phyloP scores from a whole-genome alignment of 176 grass and related monocot species.

The Oropetium thomaeum region DNA sequence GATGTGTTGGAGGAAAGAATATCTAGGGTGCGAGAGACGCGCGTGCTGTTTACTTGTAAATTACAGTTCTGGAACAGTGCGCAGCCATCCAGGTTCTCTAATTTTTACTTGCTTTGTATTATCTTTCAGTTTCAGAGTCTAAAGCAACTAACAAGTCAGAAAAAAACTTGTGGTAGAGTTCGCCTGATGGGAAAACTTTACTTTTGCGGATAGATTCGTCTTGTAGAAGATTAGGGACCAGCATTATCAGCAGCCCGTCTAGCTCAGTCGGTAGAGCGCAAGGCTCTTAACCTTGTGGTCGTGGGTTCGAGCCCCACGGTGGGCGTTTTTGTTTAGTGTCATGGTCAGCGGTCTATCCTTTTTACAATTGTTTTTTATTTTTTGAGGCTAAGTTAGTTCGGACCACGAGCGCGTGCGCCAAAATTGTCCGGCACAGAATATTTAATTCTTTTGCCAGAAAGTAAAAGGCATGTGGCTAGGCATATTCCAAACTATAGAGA shows the following conservation, averaged over 20 bases:
- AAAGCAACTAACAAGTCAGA: neutral
- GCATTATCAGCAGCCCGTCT: conserved; percentile 8
- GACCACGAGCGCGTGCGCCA: too few species aligned
- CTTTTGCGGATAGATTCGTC: neutral
- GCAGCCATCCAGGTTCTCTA: neutral
- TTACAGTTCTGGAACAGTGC: neutral
- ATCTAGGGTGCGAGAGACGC: neutral
- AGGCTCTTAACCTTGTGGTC: conserved; percentile 50
- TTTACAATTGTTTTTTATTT: neutral
- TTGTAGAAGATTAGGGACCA: neutral
- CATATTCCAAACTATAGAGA: too few species aligned
- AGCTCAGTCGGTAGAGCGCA: conserved; percentile 47
- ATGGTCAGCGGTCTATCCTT: too few species aligned
- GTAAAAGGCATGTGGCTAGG: too few species aligned
- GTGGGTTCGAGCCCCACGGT: conserved; percentile 71
- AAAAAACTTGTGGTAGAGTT: neutral
- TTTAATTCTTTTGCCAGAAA: too few species aligned
- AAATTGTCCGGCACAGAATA: neutral
- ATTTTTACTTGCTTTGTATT: neutral
- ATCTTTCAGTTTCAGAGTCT: conserved; percentile 4
- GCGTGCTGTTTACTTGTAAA: neutral
- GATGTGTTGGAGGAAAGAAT: neutral
- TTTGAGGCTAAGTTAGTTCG: neutral
- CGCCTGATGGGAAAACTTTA: too few species aligned
- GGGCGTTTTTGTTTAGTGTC: conserved; percentile 10